These are phyloP conservation scores for Moesziomyces antarcticus DNA, from an alignment of 1,284 basidiomycete genomes.

Conservation along the genomic window DNA sequence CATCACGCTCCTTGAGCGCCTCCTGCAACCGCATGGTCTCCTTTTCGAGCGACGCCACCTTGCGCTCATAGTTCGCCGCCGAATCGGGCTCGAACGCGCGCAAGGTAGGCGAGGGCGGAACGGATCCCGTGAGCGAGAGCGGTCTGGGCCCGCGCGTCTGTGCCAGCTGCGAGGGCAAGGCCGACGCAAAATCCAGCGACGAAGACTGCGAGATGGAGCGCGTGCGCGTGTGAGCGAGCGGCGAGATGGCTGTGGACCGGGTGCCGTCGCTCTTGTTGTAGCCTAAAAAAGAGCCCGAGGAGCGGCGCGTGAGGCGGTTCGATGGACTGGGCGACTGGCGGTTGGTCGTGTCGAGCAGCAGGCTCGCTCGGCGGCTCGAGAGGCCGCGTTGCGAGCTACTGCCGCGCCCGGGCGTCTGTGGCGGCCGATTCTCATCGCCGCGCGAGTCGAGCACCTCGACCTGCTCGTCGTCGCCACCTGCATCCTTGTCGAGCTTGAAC, in stretches of 20 bases:
- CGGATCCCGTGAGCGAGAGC: conserved; percentile 52
- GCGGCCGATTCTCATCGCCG: conserved; percentile 30
- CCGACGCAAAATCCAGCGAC: conserved; percentile 50
- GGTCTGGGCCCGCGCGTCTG: conserved; percentile 45
- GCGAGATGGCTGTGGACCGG: conserved; percentile 26
- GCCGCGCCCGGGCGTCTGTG: conserved; percentile 17
- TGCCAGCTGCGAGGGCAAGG: conserved; percentile 36
- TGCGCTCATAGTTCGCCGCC: conserved; percentile 57
- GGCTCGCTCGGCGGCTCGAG: conserved; percentile 43
- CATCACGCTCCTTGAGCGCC: conserved; percentile 59
- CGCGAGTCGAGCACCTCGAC: conserved; percentile 53
- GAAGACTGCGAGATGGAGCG: conserved; percentile 63
- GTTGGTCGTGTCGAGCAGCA: conserved; percentile 50
- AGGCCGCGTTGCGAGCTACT: conserved; percentile 18
- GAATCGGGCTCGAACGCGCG: conserved; percentile 48
- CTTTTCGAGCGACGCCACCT: conserved; percentile 57
- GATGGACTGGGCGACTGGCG: conserved; percentile 33
- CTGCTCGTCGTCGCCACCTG: conserved; percentile 42
- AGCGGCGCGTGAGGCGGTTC: conserved; percentile 46
- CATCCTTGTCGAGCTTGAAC: conserved; percentile 34
- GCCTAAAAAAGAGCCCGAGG: conserved; percentile 61
- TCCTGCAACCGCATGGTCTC: conserved; percentile 58
- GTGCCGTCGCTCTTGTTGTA: conserved; percentile 61
- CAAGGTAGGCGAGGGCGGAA: conserved; percentile 54
- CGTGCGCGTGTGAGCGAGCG: conserved; percentile 40